These are phyloP conservation scores for Pseudogymnoascus sp. DNA, from an alignment of 2,329 filamentous ascomycete genomes.

Conservation along the genomic window DNA sequence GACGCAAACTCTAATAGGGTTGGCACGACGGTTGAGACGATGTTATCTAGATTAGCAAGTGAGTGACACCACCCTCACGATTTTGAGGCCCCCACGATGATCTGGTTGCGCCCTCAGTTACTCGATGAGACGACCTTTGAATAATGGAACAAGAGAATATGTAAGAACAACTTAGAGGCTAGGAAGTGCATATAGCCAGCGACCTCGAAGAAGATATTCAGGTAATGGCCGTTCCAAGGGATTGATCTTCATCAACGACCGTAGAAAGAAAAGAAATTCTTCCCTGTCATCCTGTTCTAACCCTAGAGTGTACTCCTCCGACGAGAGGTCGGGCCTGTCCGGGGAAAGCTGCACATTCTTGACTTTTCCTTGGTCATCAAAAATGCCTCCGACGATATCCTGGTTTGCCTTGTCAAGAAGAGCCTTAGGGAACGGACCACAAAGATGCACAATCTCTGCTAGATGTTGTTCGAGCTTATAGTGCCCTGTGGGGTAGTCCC, in stretches of 20 bases:
- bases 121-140: too few species aligned
- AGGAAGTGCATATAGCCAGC: too few species aligned
- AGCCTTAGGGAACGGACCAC: conserved; percentile 16
- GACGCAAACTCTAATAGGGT: too few species aligned
- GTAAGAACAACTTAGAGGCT: too few species aligned
- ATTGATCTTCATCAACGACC: conserved; percentile 12
- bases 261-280: conserved; percentile 9
- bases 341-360: conserved; percentile 1
- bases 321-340: background rate
- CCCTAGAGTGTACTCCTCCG: background rate
- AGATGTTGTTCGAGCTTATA: conserved; percentile 15
- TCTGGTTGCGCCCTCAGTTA: too few species aligned
- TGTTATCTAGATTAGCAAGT: too few species aligned
- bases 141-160: too few species aligned
- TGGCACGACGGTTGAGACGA: too few species aligned
- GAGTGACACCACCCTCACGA: too few species aligned
- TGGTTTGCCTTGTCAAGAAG: conserved; percentile 15
- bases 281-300: conserved; percentile 7
- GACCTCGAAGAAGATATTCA: background rate
- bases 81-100: too few species aligned
- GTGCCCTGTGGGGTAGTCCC: conserved; percentile 11
- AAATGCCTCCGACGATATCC: conserved; percentile 10
- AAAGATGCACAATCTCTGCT: conserved; percentile 15
- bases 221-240: conserved; percentile 9
- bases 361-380: conserved; percentile 10